Conservation (phyloP, 2,329 filamentous ascomycete genomes). For the Fusarium pininemorale region DNA sequence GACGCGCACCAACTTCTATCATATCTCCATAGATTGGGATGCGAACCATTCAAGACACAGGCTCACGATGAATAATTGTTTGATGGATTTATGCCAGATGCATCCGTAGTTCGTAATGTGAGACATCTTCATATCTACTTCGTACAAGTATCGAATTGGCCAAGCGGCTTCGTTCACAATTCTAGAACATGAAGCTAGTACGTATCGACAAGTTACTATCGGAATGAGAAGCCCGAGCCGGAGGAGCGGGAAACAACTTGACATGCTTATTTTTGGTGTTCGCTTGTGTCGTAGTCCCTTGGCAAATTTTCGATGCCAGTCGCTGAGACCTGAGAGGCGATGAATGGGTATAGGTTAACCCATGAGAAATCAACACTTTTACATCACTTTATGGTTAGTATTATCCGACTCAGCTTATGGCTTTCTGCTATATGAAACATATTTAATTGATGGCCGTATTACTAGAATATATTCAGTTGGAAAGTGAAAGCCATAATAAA, state of each 20-base stretch:
- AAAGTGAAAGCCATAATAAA: neutral
- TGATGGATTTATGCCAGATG: neutral
- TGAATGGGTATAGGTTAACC: neutral
- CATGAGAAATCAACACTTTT: neutral
- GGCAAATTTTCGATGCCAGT: neutral
- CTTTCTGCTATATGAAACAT: neutral
- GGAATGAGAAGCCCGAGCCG: neutral
- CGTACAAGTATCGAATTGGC: neutral
- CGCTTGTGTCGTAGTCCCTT: neutral
- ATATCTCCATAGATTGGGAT: neutral
- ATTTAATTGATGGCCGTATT: neutral
- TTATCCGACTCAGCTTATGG: neutral
- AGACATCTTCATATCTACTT: neutral
- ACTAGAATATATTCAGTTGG: neutral
- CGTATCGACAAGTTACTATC: neutral
- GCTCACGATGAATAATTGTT: neutral
- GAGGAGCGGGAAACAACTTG: neutral
- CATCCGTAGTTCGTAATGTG: neutral
- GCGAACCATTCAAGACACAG: neutral
- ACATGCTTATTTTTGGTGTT: slow-evolving; percentile 17
- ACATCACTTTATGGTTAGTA: neutral
- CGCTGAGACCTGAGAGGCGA: neutral
- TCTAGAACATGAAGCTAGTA: slow-evolving; percentile 16
- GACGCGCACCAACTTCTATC: neutral
- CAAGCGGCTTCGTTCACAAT: neutral